phyloP scores from a whole-genome alignment of 768 basidiomycete genomes.

The Phylloporus scabripes region DNA sequence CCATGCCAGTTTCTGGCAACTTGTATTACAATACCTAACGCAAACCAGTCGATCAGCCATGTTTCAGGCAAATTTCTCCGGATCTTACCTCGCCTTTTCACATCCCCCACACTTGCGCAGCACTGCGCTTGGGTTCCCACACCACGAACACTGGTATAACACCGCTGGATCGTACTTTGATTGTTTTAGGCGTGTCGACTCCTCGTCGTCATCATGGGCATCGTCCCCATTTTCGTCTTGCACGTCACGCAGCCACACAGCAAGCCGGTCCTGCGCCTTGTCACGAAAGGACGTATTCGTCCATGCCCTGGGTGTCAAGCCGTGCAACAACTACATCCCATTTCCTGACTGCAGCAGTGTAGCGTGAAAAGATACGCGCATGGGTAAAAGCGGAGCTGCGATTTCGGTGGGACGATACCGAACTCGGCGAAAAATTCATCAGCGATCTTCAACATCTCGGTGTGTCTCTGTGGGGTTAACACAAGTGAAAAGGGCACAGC shows the following conservation, averaged over 20 bases:
- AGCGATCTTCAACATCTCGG: too few species aligned
- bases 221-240: slow-evolving; percentile 30
- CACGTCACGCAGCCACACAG: slow-evolving; percentile 47
- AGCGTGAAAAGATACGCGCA: slow-evolving; percentile 43
- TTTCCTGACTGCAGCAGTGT: slow-evolving; percentile 40
- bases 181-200: slow-evolving; percentile 31
- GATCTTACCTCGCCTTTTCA: slow-evolving; percentile 31
- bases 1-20: slow-evolving; percentile 39
- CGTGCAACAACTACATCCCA: slow-evolving; percentile 40
- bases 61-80: background rate
- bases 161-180: slow-evolving; percentile 33
- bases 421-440: slow-evolving; percentile 14
- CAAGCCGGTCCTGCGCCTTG: slow-evolving; percentile 50
- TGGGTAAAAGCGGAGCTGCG: slow-evolving; percentile 48
- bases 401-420: slow-evolving; percentile 14
- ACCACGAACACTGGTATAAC: slow-evolving; percentile 59
- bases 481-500: too few species aligned
- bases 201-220: slow-evolving; percentile 22
- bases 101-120: slow-evolving; percentile 46
- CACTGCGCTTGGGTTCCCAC: slow-evolving; percentile 52
- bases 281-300: slow-evolving; percentile 29
- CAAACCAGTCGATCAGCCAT: slow-evolving; percentile 11
- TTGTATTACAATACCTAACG: slow-evolving; percentile 41
- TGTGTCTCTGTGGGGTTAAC: too few species aligned
- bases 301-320: slow-evolving; percentile 26